Conservation (phyloP, 1,284 basidiomycete species). For the Schizophyllum commune region DNA sequence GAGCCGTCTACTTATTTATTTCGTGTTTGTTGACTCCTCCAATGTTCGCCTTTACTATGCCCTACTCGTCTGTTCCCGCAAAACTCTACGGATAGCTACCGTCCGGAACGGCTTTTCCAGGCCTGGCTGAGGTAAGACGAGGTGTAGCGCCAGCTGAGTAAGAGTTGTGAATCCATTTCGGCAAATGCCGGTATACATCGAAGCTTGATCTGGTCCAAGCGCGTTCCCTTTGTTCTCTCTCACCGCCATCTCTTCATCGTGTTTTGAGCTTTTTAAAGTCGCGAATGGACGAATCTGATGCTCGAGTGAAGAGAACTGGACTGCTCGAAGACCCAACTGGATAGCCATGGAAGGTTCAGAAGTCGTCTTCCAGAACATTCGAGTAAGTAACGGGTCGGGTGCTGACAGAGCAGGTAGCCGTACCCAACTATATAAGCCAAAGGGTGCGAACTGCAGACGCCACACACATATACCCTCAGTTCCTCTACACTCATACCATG, state of each 20-base stretch:
- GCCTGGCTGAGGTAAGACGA: too few relatives aligned
- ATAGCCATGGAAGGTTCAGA: not conserved
- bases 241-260: not conserved
- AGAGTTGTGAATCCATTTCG: not conserved
- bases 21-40: too few relatives aligned
- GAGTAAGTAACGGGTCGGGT: not conserved
- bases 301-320: not conserved
- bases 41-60: too few relatives aligned
- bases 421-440: not conserved
- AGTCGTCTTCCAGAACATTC: not conserved
- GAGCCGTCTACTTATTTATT: too few relatives aligned
- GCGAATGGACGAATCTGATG: not conserved
- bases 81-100: too few relatives aligned
- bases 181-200: not conserved
- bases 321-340: not conserved
- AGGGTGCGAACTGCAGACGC: not conserved
- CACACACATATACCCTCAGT: not conserved
- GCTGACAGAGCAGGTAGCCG: not conserved
- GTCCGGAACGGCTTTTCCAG: too few relatives aligned
- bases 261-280: not conserved
- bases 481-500: conserved; percentile 1
- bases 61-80: too few relatives aligned
- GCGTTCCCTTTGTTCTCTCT: not conserved
- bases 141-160: too few relatives aligned
- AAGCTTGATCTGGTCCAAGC: not conserved